Conservation (phyloP, 768 basidiomycete genomes). For the Daedalea quercina region DNA sequence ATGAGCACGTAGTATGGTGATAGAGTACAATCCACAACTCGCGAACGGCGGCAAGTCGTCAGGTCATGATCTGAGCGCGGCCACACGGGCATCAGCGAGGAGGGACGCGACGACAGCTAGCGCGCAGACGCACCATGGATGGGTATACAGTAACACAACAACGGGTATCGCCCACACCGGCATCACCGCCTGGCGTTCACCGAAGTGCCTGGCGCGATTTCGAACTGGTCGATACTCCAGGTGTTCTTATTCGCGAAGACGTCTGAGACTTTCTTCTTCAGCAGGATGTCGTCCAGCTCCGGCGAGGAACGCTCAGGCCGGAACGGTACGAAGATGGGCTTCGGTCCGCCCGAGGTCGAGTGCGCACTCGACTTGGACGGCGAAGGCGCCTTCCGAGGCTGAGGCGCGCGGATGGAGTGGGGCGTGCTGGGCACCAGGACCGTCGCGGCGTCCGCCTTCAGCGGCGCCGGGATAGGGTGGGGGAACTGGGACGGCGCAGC, state of each 20-base stretch:
- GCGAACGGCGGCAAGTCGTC: neutral
- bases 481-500: constrained; percentile 44
- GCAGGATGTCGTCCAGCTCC: constrained; percentile 40
- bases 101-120: constrained; percentile 2
- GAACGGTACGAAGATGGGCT: constrained; percentile 45
- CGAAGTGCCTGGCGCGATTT: constrained; percentile 6
- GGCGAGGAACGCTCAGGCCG: constrained; percentile 46
- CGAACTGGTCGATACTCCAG: constrained; percentile 21
- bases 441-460: constrained; percentile 9
- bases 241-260: constrained; percentile 22
- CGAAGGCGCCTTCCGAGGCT: constrained; percentile 18
- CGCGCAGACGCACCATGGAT: constrained; percentile 7
- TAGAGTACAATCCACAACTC: neutral
- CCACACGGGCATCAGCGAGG: constrained; percentile 2
- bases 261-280: constrained; percentile 29
- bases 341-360: constrained; percentile 8
- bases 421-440: constrained; percentile 7
- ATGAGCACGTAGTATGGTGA: neutral
- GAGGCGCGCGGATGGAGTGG: constrained; percentile 16
- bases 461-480: constrained; percentile 31
- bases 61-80: constrained; percentile 9
- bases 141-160: constrained; percentile 19
- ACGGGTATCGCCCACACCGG: constrained; percentile 12
- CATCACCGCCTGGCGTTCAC: constrained; percentile 13
- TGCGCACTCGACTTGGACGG: neutral